Evolutionary conservation across 768 basidiomycete species (phyloP).

Genomic region (Candolleomyces aberdarensis): DNA sequence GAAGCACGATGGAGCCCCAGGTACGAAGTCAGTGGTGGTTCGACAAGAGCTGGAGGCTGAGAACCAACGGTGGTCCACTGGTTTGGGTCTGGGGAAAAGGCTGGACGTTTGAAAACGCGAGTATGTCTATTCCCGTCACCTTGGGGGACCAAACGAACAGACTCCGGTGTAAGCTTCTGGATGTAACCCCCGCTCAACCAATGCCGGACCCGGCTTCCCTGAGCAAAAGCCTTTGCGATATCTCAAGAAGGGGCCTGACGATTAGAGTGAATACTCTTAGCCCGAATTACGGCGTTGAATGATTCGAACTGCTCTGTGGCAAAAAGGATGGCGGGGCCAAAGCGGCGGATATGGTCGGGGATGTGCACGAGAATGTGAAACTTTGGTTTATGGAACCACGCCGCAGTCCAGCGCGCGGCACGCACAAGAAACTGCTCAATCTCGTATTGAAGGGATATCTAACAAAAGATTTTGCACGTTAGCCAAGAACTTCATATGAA

Average conservation of each 20-base stretch:
- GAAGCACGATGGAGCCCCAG: too few species aligned
- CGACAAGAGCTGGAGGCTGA: background rate
- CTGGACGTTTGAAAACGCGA: background rate
- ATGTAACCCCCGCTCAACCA: background rate
- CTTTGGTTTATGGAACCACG: slow-evolving; percentile 43
- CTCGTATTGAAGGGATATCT: slow-evolving; percentile 21
- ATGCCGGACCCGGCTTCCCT: background rate
- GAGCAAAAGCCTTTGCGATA: slow-evolving; percentile 19
- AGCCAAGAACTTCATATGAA: background rate
- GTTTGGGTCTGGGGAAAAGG: background rate
- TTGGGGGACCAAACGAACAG: too few species aligned
- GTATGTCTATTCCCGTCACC: background rate
- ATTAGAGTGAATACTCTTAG: slow-evolving; percentile 31
- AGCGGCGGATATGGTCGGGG: slow-evolving; percentile 30
- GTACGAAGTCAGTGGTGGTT: too few species aligned
- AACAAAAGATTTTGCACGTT: background rate
- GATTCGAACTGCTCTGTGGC: slow-evolving; percentile 42
- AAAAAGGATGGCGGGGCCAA: slow-evolving; percentile 42
- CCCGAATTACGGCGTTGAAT: slow-evolving; percentile 35
- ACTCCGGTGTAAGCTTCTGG: background rate
- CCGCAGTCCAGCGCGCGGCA: slow-evolving; percentile 23
- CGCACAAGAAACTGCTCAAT: slow-evolving; percentile 35
- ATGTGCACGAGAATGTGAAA: slow-evolving; percentile 41
- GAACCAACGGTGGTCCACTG: background rate
- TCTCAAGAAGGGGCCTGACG: slow-evolving; percentile 29